Percentiles rank a stretch among this genome's conserved stretches.
These are phyloP conservation scores for Pneumocystis carinii DNA, from an alignment of 1,139 yeast species.

Conservation along the genomic window DNA sequence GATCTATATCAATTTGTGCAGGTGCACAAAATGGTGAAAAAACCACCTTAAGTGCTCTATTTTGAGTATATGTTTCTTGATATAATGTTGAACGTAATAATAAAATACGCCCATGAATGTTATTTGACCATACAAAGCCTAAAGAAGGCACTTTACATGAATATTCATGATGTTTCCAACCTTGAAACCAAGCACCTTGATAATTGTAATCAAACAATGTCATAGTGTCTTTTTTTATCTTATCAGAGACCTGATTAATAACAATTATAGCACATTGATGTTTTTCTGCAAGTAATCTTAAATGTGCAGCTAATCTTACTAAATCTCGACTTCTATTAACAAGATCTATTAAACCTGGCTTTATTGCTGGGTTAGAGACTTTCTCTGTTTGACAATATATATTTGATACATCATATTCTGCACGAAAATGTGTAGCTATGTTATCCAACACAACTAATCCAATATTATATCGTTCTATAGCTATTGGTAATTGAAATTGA, in stretches of 20 bases:
- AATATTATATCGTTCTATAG: constrained; percentile 28
- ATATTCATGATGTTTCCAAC: constrained; percentile 37
- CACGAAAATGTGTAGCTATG: constrained; percentile 70
- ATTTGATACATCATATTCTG: constrained; percentile 32
- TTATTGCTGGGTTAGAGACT: background rate
- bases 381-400: background rate
- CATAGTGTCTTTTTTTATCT: constrained; percentile 16
- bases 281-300: constrained; percentile 37
- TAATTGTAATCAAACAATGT: constrained; percentile 42
- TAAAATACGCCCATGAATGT: constrained; percentile 8
- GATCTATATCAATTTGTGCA: background rate
- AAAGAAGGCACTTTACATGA: constrained; percentile 12
- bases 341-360: constrained; percentile 25
- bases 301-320: constrained; percentile 32
- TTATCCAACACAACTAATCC: constrained; percentile 60
- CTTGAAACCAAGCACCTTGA: constrained; percentile 59
- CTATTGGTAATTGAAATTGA: constrained; percentile 53
- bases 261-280: constrained; percentile 48
- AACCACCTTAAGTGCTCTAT: background rate
- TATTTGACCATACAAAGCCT: constrained; percentile 13
- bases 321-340: constrained; percentile 24
- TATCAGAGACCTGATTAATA: constrained; percentile 52
- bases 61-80: background rate
- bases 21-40: background rate
- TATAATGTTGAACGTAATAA: background rate